These are phyloP conservation scores for Microdochium nivale DNA, from an alignment of 2,329 filamentous ascomycete genomes.

Conservation along the genomic window DNA sequence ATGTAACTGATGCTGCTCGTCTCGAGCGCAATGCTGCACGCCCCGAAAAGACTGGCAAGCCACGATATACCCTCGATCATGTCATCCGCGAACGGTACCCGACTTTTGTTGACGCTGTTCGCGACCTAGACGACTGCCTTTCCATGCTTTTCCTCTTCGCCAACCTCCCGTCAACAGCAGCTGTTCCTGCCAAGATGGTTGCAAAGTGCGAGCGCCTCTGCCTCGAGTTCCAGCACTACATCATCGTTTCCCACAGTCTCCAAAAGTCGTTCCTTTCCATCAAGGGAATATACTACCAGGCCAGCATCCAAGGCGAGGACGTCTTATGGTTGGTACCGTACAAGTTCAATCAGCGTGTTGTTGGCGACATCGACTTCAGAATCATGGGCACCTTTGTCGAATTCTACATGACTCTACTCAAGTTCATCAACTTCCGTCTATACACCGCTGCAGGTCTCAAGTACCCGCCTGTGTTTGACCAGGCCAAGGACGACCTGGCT, in stretches of 20 bases:
- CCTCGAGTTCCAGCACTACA: constrained; percentile 95
- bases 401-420: constrained; percentile 93
- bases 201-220: constrained; percentile 87
- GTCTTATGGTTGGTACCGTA: constrained; percentile 96
- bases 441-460: constrained; percentile 88
- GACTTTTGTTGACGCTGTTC: constrained; percentile 87
- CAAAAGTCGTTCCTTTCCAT: constrained; percentile 97
- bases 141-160: constrained; percentile 98
- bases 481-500: constrained; percentile 76
- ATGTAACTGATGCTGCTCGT: constrained; percentile 79
- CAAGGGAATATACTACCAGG: constrained; percentile 99
- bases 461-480: constrained; percentile 92
- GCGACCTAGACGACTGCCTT: constrained; percentile 92
- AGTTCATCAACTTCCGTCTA: constrained; percentile 92
- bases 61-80: constrained; percentile 87
- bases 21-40: constrained; percentile 79
- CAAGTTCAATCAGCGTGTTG: constrained; percentile 91
- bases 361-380: constrained; percentile 91
- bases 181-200: constrained; percentile 91
- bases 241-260: constrained; percentile 84
- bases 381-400: constrained; percentile 99
- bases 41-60: constrained; percentile 83
- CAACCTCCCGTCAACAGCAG: constrained; percentile 82
- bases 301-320: constrained; percentile 92
- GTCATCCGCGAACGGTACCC: constrained; percentile 97